Evolutionary conservation across 73 alveolate genomes (phyloP), one percentile per base, ranked within the genome.

Genomic region (Paramecium octaurelia): DNA sequence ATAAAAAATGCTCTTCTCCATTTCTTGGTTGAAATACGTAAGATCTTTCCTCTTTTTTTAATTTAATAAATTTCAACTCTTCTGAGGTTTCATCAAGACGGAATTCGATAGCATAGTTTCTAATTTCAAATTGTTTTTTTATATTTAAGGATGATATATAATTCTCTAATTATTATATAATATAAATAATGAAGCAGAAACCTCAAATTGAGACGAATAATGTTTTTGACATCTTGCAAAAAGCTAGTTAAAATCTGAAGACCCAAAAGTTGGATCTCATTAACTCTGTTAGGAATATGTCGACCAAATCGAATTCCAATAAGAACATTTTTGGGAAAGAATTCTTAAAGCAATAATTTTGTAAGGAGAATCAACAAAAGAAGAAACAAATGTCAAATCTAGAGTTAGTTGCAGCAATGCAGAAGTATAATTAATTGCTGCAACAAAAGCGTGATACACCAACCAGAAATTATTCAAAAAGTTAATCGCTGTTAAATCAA

Each of bases 401-500:
- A 14, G 91, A 80, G 48, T 43, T 80, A 35, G 91, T 35, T 3
- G 57, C 57, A 23, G 91, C 91, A 2, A 80, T 80, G 91, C 29
- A 80, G n/a, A 80, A 80, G 57, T 80, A 80, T 43, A 42, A 80
- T 80, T 46, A 80, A 48, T 10, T 80, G 18, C 54, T 80, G n/a
- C 48, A 80, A 80, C 18, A 40, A 42, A 80, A 80, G 12, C 48
- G 57, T 8, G 91, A 80, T 21, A 23, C 91, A 43, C 59, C 68
- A 5, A 80, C 48, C 12, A 14, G 91, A 40, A 80, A 42, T 48
- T 43, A 80, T 24, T 80, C 91, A 44, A 80, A 80, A 80, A 80
- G 57, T 48, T 18, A 34, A 42, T 24, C 70, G 21, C 23, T 80
- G 57, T 46, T 80, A 23, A 80, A 80, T 46, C 38, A 40, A 23